Conservation (phyloP, 139 green algal genomes). For the Chlorella sp. region DNA sequence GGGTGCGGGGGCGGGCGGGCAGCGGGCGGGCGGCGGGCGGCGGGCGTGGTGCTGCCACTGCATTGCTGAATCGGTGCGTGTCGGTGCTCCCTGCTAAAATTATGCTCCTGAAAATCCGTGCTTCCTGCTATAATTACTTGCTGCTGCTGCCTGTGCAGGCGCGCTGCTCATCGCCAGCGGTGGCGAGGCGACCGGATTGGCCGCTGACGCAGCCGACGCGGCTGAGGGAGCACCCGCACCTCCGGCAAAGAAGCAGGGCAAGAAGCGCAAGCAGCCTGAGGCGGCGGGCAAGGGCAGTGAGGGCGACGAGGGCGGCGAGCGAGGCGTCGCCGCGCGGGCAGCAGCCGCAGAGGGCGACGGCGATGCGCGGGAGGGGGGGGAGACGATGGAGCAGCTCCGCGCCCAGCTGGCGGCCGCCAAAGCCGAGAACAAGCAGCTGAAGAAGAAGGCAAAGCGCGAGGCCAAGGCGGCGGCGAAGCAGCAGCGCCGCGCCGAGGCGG, state of each 20-base stretch:
- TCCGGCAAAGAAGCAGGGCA: conserved; percentile 4
- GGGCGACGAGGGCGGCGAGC: neutral
- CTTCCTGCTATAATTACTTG: too few species aligned
- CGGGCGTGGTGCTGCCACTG: neutral
- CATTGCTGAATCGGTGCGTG: neutral
- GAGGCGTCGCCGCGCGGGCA: too few species aligned
- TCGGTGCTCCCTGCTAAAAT: neutral
- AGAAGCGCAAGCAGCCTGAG: conserved; percentile 19
- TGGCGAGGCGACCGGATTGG: neutral
- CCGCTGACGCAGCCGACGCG: neutral
- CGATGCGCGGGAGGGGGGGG: neutral
- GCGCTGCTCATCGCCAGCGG: neutral
- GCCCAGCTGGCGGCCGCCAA: conserved; percentile 17
- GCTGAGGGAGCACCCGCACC: neutral
- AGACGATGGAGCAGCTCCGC: conserved; percentile 19
- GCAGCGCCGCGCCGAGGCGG: conserved; percentile 2
- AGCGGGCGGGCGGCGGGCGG: neutral
- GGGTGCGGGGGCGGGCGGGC: conserved; percentile 6
- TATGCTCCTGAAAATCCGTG: neutral
- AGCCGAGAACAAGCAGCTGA: conserved; percentile 26
- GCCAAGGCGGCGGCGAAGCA: conserved; percentile 13
- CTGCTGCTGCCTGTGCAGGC: too few species aligned
- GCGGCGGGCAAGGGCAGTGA: neutral
- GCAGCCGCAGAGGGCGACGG: neutral
- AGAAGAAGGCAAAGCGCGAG: conserved; percentile 36